Base-by-base conservation (phyloP, 106 monocot species). In the Phalaenopsis equestris region DNA sequence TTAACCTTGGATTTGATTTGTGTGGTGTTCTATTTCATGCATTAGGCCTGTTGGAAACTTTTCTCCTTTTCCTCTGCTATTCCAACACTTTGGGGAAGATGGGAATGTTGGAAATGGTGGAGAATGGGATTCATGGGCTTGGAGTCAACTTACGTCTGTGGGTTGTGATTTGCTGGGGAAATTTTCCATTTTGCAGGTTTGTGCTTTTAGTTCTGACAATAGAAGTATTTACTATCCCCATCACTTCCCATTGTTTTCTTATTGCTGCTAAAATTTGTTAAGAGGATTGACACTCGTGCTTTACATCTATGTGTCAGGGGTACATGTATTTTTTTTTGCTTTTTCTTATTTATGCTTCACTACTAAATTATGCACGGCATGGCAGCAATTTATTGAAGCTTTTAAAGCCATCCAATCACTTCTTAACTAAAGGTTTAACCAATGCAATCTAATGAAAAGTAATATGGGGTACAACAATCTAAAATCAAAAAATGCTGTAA, bases 91-190 rank as follows among this genome's bases (percentile, higher is more conserved):
- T 5, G 76, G 75, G 65, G 56, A 82, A 68, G 72, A 77, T 43
- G 78, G 80, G 6, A 24, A 8, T 72, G 73, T 41, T 61, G 58
- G 77, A 55, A 78, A 48, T 58, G 87, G 86, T 65, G 88, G 77
- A 5, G 68, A 89, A 74, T 98, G 98, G 98, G 98, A 92, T 80
- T 39, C 76, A 38, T 98, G 98, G 94, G 98, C 98, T 65, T 83
- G 70, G n/a, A 80, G 30, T 78, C 82, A 89, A 46, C 78, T 94
- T 9, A 80, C 78, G 30, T 94, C 90, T n/a, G 81, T 83, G 79
- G 94, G 98, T 45, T 92, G 88, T 41, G 90, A 92, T 83, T 75
- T 98, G 47, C 85, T 91, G 42, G 98, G 90, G 41, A 98, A 90
- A 68, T 83, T 94, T 47, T 85, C 87, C 8, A 77, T 84, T 41